Evolutionary conservation across 371 early-diverging fungal species (phyloP).

Genomic region (Batkoa obscura): DNA sequence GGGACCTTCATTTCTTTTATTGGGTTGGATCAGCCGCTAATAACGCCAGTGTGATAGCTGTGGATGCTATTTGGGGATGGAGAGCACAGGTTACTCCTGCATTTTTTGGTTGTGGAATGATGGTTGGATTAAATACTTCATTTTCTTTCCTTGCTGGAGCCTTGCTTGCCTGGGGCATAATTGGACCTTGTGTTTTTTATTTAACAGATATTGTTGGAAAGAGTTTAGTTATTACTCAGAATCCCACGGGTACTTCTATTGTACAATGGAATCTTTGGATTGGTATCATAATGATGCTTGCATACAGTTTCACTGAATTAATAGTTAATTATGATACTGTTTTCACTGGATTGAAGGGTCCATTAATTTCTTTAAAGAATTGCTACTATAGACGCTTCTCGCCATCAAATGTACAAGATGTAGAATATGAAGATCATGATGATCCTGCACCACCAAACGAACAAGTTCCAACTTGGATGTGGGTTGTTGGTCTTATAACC

Average conservation of each 20-base stretch:
- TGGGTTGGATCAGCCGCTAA: slow-evolving; percentile 29
- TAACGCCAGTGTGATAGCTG: slow-evolving; percentile 19
- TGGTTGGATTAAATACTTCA: slow-evolving; percentile 35
- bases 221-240: neutral
- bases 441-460: slow-evolving; percentile 21
- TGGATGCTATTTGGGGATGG: slow-evolving; percentile 37
- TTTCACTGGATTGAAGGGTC: slow-evolving; percentile 28
- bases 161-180: neutral
- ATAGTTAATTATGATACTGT: slow-evolving; percentile 27
- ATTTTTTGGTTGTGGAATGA: slow-evolving; percentile 49
- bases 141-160: neutral
- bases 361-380: slow-evolving; percentile 6
- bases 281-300: slow-evolving; percentile 49
- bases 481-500: slow-evolving; percentile 28
- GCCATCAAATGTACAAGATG: no score
- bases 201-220: neutral
- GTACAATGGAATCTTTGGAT: slow-evolving; percentile 45
- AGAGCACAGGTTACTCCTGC: slow-evolving; percentile 26
- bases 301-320: slow-evolving; percentile 36
- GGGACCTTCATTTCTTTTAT: slow-evolving; percentile 28
- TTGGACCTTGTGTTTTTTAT: neutral
- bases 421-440: no score
- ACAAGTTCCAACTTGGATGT: slow-evolving; percentile 38
- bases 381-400: slow-evolving; percentile 3
- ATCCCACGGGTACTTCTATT: slow-evolving; percentile 5